Base-by-base conservation (phyloP, 805 yeast genomes). In the Cyberlindnera americana region DNA sequence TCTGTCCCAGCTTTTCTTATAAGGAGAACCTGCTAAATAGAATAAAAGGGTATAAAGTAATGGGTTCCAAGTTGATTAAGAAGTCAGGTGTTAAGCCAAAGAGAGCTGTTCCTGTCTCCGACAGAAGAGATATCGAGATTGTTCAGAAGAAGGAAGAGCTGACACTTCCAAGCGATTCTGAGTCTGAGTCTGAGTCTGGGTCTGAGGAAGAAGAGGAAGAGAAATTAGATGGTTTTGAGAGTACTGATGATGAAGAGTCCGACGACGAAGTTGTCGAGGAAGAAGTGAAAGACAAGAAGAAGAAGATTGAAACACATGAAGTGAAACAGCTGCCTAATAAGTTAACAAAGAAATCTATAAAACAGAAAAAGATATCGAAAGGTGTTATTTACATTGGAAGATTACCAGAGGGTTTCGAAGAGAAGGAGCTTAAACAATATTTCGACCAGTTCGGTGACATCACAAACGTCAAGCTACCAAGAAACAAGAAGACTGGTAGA, bases 391-490 rank as follows among this genome's bases (percentile, higher is more conserved):
- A 90, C 62, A 75, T 93, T 25, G 96, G 98, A 39, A 78, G 97
- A 59, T 73, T 93, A 48, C 99, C 99, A 33, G 81, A 83, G 52
- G 96, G 95, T 29, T 88, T 93, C 67, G 81, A 88, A 54, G 98
- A 93, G 64, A 70, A 65, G 28, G 91, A 85, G 60, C 45, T 70
- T 70, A 74, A 74, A 46, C 76, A 78, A 55, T 93, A 93, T 65
- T 91, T 93, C 60, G 65, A 76, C 34, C 99, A 93, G 67, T 93
- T 93, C 66, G 99, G 99, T 46, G 81, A 76, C 28, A 81, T 93
- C 43, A 70, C 78, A 33, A 79, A 87, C 51, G 72, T 89, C 40
- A 79, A 90, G 52, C 65, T 93, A 38, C 86, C 96, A 31, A 78
- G 97, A 59, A 91, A 86, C 68, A 89, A 84, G 63, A 83, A 82